Percentiles rank a stretch among this genome's conserved stretches.
Evolutionary conservation across 106 monocot species (phyloP).

Genomic region (Dioscorea alata): DNA sequence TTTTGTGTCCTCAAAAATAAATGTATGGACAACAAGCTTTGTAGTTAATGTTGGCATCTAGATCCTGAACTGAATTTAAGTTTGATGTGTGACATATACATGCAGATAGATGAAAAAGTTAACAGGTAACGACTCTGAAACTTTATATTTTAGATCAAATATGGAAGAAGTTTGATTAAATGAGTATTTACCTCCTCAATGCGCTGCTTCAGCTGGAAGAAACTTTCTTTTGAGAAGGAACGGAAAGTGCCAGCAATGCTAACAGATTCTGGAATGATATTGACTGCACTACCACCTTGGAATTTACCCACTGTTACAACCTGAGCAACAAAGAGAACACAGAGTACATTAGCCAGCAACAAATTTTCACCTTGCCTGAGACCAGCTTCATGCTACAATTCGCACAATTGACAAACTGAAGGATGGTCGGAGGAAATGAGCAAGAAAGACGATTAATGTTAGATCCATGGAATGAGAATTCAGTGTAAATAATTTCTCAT

Average conservation of each 20-base stretch:
- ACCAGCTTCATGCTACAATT: no score
- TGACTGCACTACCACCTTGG: slow-evolving; percentile 37
- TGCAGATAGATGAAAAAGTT: neutral
- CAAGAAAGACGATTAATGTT: no score
- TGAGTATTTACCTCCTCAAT: slow-evolving; percentile 57
- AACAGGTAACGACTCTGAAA: no score
- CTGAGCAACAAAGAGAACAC: slow-evolving; percentile 18
- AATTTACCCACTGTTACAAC: slow-evolving; percentile 68
- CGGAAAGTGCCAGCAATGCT: slow-evolving; percentile 75
- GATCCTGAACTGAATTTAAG: neutral
- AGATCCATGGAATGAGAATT: no score
- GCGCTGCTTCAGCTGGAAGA: slow-evolving; percentile 45
- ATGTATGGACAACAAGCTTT: neutral
- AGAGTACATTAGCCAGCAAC: neutral
- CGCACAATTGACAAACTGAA: no score
- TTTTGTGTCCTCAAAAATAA: no score
- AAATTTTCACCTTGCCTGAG: no score
- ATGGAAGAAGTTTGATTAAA: no score
- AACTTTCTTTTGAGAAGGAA: slow-evolving; percentile 61
- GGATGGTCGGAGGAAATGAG: no score
- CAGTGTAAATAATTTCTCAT: no score
- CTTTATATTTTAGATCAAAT: no score
- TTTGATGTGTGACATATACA: neutral
- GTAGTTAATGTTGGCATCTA: no score
- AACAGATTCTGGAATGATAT: slow-evolving; percentile 31